Evolutionary conservation across 495 filamentous ascomycete species (phyloP), one percentile per base, ranked within the genome.

Genomic region (Xanthoparmelia taractica): DNA sequence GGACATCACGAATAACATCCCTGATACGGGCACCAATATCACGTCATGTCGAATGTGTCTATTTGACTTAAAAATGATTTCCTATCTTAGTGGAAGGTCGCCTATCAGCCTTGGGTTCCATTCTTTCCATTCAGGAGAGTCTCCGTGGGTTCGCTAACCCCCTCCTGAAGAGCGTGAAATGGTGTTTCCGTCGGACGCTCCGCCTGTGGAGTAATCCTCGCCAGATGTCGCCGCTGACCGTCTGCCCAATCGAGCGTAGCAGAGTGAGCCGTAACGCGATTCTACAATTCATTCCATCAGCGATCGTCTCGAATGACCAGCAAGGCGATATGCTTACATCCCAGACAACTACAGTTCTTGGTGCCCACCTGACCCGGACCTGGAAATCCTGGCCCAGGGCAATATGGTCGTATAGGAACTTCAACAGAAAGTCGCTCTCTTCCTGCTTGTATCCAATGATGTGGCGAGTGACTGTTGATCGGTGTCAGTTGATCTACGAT

Each of bases 331-430:
- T 15, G 25, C 78, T 74, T 73, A 79, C 78, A 77, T 96, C 92
- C 85, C 91, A 96, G 15, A 96, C 87, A 12, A 96, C 89, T 31
- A 96, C 91, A 4, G 90, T 94, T 43, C 83, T 82, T 15, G 84
- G 81, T 66, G 87, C 82, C 91, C 91, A 96, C 66, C 87, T 85
- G 57, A 97, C 85, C n/a, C 92, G 80, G 12, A 84, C 86, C 68
- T 97, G 92, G 79, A 94, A 92, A 75, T 96, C 91, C 67, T 87
- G 84, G 20, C 92, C 88, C 31, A 80, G 84, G 7, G 87, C 83
- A 45, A 95, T 85, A 70, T 96, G 92, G 72, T 93, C 85, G 77
- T 89, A 94, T 15, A 97, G 77, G 77, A 96, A 96, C 68, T 94
- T 92, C 65, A 94, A 77, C 23, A 93, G 75, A n/a, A 76, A 78